Conservation (phyloP, 2,329 filamentous ascomycete genomes). For the Exophiala oligosperma region DNA sequence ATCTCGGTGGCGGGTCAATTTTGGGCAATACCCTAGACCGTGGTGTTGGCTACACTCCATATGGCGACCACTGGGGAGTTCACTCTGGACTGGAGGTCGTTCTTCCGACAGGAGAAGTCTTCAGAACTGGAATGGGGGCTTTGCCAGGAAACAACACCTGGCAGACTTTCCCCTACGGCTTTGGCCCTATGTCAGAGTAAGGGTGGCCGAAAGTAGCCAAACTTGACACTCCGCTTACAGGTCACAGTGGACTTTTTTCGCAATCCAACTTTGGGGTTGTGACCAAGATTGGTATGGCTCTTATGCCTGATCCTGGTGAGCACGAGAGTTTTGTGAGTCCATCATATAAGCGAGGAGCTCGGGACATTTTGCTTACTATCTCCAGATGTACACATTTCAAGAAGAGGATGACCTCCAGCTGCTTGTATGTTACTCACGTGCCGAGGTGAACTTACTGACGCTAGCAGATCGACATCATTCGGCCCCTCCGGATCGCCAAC, state of each 20-base stretch:
- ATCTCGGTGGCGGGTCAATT: conserved; percentile 51
- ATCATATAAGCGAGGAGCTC: background rate
- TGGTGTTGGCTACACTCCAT: conserved; percentile 38
- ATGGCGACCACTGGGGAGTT: conserved; percentile 45
- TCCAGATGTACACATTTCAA: conserved; percentile 19
- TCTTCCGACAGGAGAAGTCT: conserved; percentile 38
- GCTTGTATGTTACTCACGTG: conserved; percentile 27
- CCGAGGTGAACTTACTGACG: background rate
- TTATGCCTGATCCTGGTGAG: conserved; percentile 22
- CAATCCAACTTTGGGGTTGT: conserved; percentile 27
- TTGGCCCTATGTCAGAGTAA: conserved; percentile 7
- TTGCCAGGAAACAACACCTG: conserved; percentile 16
- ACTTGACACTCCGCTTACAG: background rate
- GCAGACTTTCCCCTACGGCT: conserved; percentile 15
- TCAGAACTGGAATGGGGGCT: conserved; percentile 44
- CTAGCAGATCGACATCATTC: conserved; percentile 43
- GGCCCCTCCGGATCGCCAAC: conserved; percentile 41
- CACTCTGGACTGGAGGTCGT: conserved; percentile 48
- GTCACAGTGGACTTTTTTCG: conserved; percentile 16
- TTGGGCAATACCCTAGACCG: conserved; percentile 51
- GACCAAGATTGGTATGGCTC: conserved; percentile 26
- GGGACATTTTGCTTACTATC: conserved; percentile 8
- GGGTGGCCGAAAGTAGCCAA: background rate
- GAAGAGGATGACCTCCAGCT: conserved; percentile 19
- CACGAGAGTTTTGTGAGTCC: background rate